Conservation (phyloP, 208 protist species). For the Endotrypanum monterogeii region DNA sequence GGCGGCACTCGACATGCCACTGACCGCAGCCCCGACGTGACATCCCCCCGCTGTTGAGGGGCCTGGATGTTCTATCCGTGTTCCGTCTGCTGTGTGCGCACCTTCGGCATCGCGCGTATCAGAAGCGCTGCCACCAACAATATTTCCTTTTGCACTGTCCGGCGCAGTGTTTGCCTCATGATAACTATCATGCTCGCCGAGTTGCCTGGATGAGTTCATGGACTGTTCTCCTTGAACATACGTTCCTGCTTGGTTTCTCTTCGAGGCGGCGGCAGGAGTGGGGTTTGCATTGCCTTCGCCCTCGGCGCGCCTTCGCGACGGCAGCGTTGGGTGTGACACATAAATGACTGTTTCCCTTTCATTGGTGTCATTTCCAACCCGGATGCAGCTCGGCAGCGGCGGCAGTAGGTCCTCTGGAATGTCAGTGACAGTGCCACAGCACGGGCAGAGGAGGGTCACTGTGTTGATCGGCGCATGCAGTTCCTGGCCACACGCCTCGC, state of each 20-base stretch:
- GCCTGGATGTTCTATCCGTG: background rate
- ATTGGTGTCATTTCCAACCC: slow-evolving; percentile 22
- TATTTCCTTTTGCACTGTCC: background rate
- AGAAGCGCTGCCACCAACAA: background rate
- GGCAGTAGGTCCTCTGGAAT: slow-evolving; percentile 76
- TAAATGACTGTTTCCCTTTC: slow-evolving; percentile 54
- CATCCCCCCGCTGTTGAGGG: background rate
- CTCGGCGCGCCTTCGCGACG: background rate
- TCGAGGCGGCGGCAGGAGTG: background rate
- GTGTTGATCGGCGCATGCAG: slow-evolving; percentile 82
- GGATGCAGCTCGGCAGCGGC: slow-evolving; percentile 38
- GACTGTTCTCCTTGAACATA: background rate
- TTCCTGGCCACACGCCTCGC: slow-evolving; percentile 40
- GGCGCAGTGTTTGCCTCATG: background rate
- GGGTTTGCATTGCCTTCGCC: background rate
- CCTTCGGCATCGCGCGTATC: background rate
- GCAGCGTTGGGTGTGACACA: slow-evolving; percentile 54
- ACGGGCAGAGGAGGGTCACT: slow-evolving; percentile 65
- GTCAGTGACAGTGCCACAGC: slow-evolving; percentile 70
- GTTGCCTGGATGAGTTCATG: background rate
- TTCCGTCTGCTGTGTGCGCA: slow-evolving; percentile 3
- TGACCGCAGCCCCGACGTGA: slow-evolving; percentile 1
- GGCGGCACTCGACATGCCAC: slow-evolving; percentile 1
- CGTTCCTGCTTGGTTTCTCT: background rate
- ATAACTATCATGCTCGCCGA: slow-evolving; percentile 1